Percentiles rank a stretch among this genome's conserved stretches.
phyloP scores from a whole-genome alignment of 805 yeast species.

The Candida orba region DNA sequence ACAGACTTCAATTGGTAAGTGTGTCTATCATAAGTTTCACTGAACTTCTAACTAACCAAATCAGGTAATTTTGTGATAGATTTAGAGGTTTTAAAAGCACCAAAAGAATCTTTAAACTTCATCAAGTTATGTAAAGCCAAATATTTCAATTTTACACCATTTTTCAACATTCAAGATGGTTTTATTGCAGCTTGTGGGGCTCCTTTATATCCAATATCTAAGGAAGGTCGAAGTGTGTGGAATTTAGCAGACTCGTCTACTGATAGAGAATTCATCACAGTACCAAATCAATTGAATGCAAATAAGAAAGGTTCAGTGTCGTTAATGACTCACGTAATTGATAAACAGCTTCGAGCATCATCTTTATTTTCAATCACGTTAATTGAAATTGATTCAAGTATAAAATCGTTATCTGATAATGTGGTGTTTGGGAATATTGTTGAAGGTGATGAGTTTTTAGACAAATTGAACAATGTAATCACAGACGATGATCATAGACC shows the following conservation, averaged over 20 bases:
- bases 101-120: conserved; percentile 38
- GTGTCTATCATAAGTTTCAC: background rate
- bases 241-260: conserved; percentile 19
- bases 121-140: conserved; percentile 45
- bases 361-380: conserved; percentile 34
- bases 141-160: conserved; percentile 45
- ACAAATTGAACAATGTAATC: conserved; percentile 33
- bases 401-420: conserved; percentile 8
- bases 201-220: conserved; percentile 35
- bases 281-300: conserved; percentile 21
- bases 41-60: conserved; percentile 13
- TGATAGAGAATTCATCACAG: conserved; percentile 11
- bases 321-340: conserved; percentile 13
- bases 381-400: conserved; percentile 20
- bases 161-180: conserved; percentile 36
- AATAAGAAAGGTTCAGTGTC: conserved; percentile 30
- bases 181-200: conserved; percentile 40
- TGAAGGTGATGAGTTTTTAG: conserved; percentile 43
- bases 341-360: conserved; percentile 18
- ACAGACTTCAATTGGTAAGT: conserved; percentile 33
- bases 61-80: conserved; percentile 49
- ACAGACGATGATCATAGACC: conserved; percentile 37
- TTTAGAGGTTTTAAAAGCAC: conserved; percentile 29
- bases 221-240: conserved; percentile 28
- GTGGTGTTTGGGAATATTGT: conserved; percentile 42